Evolutionary conservation across 768 basidiomycete genomes (phyloP).

Genomic region (Mycena vulgaris): DNA sequence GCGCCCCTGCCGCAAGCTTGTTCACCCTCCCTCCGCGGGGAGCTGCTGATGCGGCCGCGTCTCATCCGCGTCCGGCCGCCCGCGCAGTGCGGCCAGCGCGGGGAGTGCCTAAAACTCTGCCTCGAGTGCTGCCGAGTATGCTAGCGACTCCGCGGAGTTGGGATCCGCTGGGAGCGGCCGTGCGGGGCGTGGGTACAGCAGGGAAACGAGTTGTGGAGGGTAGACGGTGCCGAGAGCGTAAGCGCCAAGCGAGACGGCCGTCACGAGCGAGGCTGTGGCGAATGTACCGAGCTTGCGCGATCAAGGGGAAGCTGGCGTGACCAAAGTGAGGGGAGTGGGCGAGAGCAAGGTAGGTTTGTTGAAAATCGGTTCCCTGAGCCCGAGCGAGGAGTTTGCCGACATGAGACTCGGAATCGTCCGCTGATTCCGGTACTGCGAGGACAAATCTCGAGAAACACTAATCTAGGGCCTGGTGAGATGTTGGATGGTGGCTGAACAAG

Average conservation of each 20-base stretch:
- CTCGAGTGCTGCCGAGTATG: slow-evolving; percentile 77
- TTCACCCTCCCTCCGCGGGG: slow-evolving; percentile 84
- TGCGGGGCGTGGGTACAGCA: slow-evolving; percentile 83
- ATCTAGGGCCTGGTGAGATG: too few species aligned
- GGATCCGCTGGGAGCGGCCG: slow-evolving; percentile 78
- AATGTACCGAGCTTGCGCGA: slow-evolving; percentile 8
- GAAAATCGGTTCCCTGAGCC: too few species aligned
- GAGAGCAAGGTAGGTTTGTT: too few species aligned
- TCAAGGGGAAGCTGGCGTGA: too few species aligned
- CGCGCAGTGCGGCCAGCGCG: slow-evolving; percentile 65
- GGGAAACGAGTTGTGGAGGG: slow-evolving; percentile 74
- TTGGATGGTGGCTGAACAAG: too few species aligned
- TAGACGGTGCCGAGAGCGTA: slow-evolving; percentile 76
- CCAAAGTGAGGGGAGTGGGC: too few species aligned
- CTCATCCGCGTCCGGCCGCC: slow-evolving; percentile 64
- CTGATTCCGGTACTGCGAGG: too few species aligned
- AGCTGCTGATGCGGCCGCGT: slow-evolving; percentile 80
- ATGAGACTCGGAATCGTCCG: too few species aligned
- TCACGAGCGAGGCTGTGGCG: slow-evolving; percentile 41
- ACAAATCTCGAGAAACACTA: too few species aligned
- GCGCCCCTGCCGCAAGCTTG: slow-evolving; percentile 85
- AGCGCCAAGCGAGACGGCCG: too few species aligned
- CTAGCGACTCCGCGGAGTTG: too few species aligned
- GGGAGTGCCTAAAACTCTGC: slow-evolving; percentile 77
- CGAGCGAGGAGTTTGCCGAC: too few species aligned